Evolutionary conservation across 2,329 filamentous ascomycete species (phyloP).

Genomic region (Diaporthe sp.): DNA sequence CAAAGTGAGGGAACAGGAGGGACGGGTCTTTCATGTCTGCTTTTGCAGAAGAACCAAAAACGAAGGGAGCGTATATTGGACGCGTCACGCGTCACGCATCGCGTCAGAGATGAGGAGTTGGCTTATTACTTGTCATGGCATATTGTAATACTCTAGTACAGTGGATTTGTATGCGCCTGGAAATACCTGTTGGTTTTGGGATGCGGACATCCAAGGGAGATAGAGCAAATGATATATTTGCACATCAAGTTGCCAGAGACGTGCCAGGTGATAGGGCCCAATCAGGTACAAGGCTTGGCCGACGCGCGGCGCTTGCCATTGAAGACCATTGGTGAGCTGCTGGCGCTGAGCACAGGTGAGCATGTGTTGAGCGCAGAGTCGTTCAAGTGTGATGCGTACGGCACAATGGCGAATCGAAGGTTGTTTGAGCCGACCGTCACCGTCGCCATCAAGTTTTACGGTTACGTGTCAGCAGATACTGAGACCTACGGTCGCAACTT

Average conservation of each 20-base stretch:
- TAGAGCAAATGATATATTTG: constrained; percentile 26
- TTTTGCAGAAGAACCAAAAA: constrained; percentile 1
- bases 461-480: neutral
- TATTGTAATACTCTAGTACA: constrained; percentile 37
- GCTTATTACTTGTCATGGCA: constrained; percentile 20
- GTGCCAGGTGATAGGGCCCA: neutral
- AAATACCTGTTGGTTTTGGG: constrained; percentile 19
- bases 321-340: neutral
- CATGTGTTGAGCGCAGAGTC: neutral
- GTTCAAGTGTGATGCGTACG: neutral
- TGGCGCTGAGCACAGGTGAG: neutral
- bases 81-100: constrained; percentile 21
- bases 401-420: neutral
- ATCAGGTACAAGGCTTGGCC: neutral
- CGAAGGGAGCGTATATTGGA: neutral
- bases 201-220: neutral
- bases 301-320: neutral
- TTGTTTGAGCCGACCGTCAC: neutral
- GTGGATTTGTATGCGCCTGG: constrained; percentile 10
- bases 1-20: neutral
- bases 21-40: constrained; percentile 2
- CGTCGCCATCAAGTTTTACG: neutral
- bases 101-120: constrained; percentile 14
- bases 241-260: neutral
- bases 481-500: neutral